Evolutionary conservation across 805 yeast genomes (phyloP).

Genomic region (Schwanniomyces sp.): DNA sequence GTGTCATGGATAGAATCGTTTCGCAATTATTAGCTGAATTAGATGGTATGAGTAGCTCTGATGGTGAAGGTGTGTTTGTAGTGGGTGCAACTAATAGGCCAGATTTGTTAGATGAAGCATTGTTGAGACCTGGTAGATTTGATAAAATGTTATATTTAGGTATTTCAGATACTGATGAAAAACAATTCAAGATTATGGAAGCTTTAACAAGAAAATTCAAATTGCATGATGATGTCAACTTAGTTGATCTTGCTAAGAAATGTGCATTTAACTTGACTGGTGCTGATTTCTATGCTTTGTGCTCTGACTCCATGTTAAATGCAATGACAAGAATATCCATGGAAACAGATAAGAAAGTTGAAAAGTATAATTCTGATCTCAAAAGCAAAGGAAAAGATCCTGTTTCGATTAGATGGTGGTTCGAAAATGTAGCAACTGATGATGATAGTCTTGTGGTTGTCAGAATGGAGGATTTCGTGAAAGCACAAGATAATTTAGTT

Average conservation of each 20-base stretch:
- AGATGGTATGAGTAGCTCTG: constrained; percentile 92
- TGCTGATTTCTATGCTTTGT: constrained; percentile 95
- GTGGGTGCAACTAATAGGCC: constrained; percentile 99
- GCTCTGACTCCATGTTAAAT: constrained; percentile 93
- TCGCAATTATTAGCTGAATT: constrained; percentile 92
- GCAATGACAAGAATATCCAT: constrained; percentile 92
- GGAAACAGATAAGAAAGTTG: constrained; percentile 67
- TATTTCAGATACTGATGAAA: constrained; percentile 85
- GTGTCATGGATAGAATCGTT: constrained; percentile 98
- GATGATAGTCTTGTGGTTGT: constrained; percentile 73
- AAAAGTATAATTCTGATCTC: constrained; percentile 43
- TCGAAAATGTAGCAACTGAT: constrained; percentile 71
- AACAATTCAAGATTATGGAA: constrained; percentile 79
- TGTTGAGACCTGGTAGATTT: constrained; percentile 90
- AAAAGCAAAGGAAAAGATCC: constrained; percentile 32
- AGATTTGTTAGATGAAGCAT: constrained; percentile 90
- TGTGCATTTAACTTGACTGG: constrained; percentile 95
- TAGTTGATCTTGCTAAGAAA: constrained; percentile 55
- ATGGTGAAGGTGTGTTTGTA: constrained; percentile 79
- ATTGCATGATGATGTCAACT: constrained; percentile 58
- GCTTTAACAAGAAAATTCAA: constrained; percentile 86
- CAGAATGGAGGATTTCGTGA: constrained; percentile 68
- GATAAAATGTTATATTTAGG: constrained; percentile 95
- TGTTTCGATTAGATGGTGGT: constrained; percentile 83
- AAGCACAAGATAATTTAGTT: constrained; percentile 66